phyloP scores from a whole-genome alignment of 176 grass and related monocot species.

The Aegilops sharonensis region DNA sequence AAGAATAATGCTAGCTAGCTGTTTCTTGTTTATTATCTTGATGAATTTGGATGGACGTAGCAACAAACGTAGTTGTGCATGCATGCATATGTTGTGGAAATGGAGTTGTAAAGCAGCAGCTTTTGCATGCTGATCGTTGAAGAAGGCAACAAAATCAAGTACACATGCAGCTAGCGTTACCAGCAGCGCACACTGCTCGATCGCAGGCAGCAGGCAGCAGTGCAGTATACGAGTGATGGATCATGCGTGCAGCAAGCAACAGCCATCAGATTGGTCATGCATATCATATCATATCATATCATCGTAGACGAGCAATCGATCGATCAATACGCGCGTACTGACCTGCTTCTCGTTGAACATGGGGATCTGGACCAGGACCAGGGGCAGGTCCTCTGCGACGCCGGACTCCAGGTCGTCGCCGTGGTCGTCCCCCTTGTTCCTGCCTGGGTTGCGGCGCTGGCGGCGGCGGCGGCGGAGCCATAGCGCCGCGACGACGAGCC shows the following conservation, averaged over 20 bases:
- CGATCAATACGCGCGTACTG: neutral
- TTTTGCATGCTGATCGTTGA: neutral
- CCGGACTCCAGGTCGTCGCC: constrained; percentile 32
- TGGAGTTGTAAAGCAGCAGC: neutral
- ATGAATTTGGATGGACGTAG: no score
- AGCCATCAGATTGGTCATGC: neutral
- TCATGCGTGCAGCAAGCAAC: neutral
- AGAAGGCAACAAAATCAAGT: neutral
- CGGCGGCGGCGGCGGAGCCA: constrained; percentile 27
- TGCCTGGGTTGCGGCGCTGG: neutral
- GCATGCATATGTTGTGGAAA: neutral
- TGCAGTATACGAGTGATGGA: no score
- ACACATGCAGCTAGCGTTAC: neutral
- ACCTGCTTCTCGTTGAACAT: constrained; percentile 99
- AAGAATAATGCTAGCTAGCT: no score
- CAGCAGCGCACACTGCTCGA: no score
- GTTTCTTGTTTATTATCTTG: no score
- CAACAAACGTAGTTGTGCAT: neutral
- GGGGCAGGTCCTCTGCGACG: constrained; percentile 35
- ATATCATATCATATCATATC: neutral
- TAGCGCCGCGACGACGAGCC: constrained; percentile 53
- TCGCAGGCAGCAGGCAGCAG: no score
- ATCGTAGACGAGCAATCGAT: no score
- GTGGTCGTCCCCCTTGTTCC: neutral
- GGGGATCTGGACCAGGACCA: constrained; percentile 80